phyloP scores from a whole-genome alignment of 116 monocot genomes.

The Phalaenopsis hybrid region DNA sequence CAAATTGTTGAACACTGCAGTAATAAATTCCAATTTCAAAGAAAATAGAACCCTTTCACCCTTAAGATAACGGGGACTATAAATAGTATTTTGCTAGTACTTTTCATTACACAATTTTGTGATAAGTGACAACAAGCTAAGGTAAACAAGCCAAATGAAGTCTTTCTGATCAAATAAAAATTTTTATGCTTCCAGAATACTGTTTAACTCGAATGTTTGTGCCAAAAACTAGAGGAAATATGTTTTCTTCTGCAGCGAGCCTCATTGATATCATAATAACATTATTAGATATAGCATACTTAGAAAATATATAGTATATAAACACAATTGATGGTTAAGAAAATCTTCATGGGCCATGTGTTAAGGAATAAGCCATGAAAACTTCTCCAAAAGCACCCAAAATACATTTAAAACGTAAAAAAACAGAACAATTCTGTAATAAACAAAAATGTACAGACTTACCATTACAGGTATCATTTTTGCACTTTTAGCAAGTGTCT shows the following conservation, averaged over 20 bases:
- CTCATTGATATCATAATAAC: neutral
- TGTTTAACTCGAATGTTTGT: neutral
- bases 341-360: neutral
- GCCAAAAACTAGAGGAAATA: neutral
- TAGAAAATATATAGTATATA: neutral
- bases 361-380: neutral
- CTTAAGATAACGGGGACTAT: too few species aligned
- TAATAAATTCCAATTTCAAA: too few species aligned
- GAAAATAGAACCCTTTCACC: too few species aligned
- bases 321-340: too few species aligned
- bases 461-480: constrained; percentile 99
- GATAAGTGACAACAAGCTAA: too few species aligned
- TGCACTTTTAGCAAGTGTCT: constrained; percentile 96
- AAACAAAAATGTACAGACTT: constrained; percentile 11
- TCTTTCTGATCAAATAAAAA: too few species aligned
- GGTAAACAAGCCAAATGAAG: too few species aligned
- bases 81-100: too few species aligned
- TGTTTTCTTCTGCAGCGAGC: neutral
- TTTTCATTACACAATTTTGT: too few species aligned
- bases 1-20: too few species aligned
- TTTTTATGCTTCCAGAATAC: too few species aligned
- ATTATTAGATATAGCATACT: neutral
- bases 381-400: constrained; percentile 7
- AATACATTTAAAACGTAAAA: neutral
- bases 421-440: neutral